Conservation (phyloP, 768 basidiomycete genomes). For the Antrodiella citrinella region DNA sequence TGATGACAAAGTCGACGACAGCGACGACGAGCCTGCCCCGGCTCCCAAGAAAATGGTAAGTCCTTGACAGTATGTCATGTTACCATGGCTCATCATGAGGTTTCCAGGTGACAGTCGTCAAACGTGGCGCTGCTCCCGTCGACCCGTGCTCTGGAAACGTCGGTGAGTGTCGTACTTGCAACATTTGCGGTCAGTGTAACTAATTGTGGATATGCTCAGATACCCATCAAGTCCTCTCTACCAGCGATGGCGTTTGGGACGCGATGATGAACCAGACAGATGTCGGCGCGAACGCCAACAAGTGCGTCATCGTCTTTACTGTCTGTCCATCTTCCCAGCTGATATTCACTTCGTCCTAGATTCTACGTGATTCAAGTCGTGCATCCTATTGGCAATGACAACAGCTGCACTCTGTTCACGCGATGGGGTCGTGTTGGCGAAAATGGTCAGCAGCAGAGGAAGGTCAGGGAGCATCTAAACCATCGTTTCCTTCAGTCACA, state of each 20-base stretch:
- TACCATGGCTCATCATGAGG: background rate
- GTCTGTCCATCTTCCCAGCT: background rate
- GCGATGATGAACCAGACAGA: constrained; percentile 59
- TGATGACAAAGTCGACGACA: constrained; percentile 11
- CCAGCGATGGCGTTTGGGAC: constrained; percentile 40
- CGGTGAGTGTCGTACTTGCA: constrained; percentile 27
- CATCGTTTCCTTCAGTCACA: background rate
- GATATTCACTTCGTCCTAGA: constrained; percentile 20
- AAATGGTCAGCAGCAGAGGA: constrained; percentile 38
- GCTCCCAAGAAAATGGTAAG: constrained; percentile 39
- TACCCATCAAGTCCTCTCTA: constrained; percentile 43
- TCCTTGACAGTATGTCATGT: too few relatives aligned
- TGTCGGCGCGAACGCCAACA: constrained; percentile 41
- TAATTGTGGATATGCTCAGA: too few relatives aligned
- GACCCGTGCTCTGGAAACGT: constrained; percentile 38
- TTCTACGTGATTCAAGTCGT: constrained; percentile 55
- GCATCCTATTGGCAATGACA: constrained; percentile 35
- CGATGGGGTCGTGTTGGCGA: constrained; percentile 62
- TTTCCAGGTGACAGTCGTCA: constrained; percentile 36
- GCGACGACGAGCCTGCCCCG: constrained; percentile 16
- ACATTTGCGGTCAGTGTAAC: background rate
- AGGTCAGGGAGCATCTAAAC: constrained; percentile 28
- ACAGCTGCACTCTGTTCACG: constrained; percentile 34
- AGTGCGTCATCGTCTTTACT: constrained; percentile 26
- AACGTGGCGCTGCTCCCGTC: constrained; percentile 49